Conservation (phyloP, 306 rosid species). For the Fragaria iinumae region DNA sequence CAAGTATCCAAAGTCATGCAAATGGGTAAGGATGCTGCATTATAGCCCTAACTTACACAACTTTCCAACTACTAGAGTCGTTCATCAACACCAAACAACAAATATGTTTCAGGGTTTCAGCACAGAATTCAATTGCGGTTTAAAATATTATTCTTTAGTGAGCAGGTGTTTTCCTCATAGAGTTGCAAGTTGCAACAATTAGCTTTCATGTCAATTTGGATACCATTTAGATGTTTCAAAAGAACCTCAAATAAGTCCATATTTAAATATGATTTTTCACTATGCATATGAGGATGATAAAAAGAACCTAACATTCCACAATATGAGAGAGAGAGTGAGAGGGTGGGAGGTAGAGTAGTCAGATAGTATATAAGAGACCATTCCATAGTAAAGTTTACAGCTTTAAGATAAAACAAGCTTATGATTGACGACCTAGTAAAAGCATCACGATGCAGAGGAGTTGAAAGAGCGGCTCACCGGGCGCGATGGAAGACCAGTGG, state of each 20-base stretch:
- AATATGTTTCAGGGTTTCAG: slow-evolving; percentile 6
- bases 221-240: neutral
- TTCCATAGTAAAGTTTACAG: slow-evolving; percentile 1
- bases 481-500: slow-evolving; percentile 83
- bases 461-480: slow-evolving; percentile 63
- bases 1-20: neutral
- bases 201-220: neutral
- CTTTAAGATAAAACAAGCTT: slow-evolving; percentile 5
- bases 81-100: neutral
- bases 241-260: neutral
- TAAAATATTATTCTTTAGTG: neutral
- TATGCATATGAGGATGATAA: neutral
- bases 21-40: neutral
- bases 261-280: neutral
- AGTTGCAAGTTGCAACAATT: neutral
- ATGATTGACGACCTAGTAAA: slow-evolving; percentile 10
- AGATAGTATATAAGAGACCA: slow-evolving; percentile 7
- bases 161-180: neutral
- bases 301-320: neutral
- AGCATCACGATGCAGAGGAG: slow-evolving; percentile 21
- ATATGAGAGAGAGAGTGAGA: neutral
- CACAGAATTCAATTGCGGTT: neutral
- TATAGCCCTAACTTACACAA: neutral
- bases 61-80: neutral
- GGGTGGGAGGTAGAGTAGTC: neutral